Base-by-base conservation (phyloP, 106 monocot species). In the Dendrobium huoshanense region DNA sequence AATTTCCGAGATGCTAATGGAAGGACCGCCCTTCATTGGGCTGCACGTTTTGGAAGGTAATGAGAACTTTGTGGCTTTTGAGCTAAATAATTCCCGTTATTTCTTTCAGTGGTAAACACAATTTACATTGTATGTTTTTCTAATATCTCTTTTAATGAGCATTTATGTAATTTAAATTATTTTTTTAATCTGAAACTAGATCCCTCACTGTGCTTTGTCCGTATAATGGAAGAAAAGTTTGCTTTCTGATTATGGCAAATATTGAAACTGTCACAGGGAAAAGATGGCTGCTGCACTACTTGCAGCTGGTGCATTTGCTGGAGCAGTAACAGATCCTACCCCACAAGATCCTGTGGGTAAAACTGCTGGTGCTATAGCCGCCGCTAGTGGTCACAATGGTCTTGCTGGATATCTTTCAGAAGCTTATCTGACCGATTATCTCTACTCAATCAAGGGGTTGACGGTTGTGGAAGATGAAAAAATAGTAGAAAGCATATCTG, bases 21-120 rank as follows among this genome's bases (percentile, higher is more conserved):
- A 72, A 94, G 94, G 94, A 98, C 97, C n/a, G 92, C 94, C 55
- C 97, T 98, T 78, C 97, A 98, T 81, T 98, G 97, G 97, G 94
- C 97, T 82, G 97, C 97, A 68, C 79, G 76, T 79, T 94, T 90
- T 89, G 97, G 92, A 86, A 92, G 97, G 97, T 98, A 85, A 81
- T 25, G 64, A 29, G 45, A 37, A 51, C 9, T 77, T n/a, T 41
- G 5, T 24, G 2, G 37, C n/a, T 51, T 42, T 19, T 70, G 10
- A 55, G 24, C 17, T 51, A 51, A 51, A 51, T 51, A 51, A 51
- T 51, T 51, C 51, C 51, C 76, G 9, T 22, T 16, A 44, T 76
- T 75, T 48, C 10, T 41, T 42, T 74, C 43, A n/a, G 17, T 4
- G 22, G 22, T 61, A 15, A 51, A 51, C 51, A 51, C 51, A 51